Base-by-base conservation (phyloP, 1,284 basidiomycete genomes). In the Tilletia setariae region DNA sequence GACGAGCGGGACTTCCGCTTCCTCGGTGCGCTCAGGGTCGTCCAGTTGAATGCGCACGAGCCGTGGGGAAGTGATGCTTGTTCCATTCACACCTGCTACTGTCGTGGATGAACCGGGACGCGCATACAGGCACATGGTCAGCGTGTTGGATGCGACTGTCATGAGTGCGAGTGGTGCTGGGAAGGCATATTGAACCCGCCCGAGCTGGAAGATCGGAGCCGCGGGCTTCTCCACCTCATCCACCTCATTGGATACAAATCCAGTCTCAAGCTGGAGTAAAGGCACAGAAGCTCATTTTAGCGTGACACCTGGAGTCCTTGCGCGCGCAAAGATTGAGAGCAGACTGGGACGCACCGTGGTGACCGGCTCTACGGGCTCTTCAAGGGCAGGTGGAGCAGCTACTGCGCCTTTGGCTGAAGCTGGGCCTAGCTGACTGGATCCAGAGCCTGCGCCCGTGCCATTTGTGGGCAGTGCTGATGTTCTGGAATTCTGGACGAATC, bases 41-140 rank as follows among this genome's bases (percentile, higher is more conserved):
- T 80, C 79, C 9, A 82, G 73, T 46, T 82, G 76, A 68, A 82
- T 76, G 44, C 77, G 74, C 4, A 82, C 78, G 19, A 82, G 69
- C 11, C 71, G 72, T 7, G 77, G 73, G 15, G 74, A 73, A 21
- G 71, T 53, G 7, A 53, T 53, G 13, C 23, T 28, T 11, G 21
- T 23, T 25, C 51, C 51, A 53, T 25, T 53, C 1, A 67, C 65
- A 4, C 72, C 51, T 0, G 74, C 71, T 16, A 51, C 7, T 11
- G 69, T 43, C n/a, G 65, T 6, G 42, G 40, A 19, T 15, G 68
- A 30, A 28, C 51, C 51, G 8, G 65, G 67, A 16, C 76, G 75
- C 16, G 73, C 68, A 25, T 75, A 76, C 32, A 82, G 66, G 63
- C 75, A 78, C 76, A 82, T 79, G 30, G 78, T 78, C 42, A 82